Evolutionary conservation across 1,284 basidiomycete species (phyloP), one percentile per base, ranked within the genome.

Genomic region (Tilletia caries): DNA sequence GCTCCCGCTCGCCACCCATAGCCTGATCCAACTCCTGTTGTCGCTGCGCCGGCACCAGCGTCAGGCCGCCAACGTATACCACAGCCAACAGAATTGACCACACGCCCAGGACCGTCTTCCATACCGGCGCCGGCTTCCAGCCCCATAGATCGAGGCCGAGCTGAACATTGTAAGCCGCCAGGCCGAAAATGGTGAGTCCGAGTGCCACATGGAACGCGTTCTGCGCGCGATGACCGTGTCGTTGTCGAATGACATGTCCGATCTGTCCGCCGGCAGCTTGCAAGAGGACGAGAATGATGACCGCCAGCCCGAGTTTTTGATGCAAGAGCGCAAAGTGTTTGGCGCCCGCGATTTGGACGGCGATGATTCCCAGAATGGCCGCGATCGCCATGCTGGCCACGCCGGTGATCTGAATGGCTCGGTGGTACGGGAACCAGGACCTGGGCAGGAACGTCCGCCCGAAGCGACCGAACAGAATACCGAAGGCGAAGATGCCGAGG

Each of bases 281-380:
- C 12, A 86, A 67, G 65, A 88, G 48, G 76, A 90, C 88, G n/a
- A 91, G 83, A 54, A 86, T 84, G 71, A 91, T 87, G 54, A 91
- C 82, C 3, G 85, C 86, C 58, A 89, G 78, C 34, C 90, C 90
- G 75, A 86, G 85, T 83, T 85, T 85, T 88, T 88, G 75, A 62
- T 68, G 73, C 37, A 37, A 29, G 4, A 33, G 29, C 18, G 29
- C 44, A 48, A 73, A 76, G 71, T 73, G 67, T 29, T 27, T 67
- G 58, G 66, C 43, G 34, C 73, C 46, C 50, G 6, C 43, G 18
- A 48, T 29, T 41, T 68, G 58, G 29, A 71, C 69, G 15, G 74
- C 68, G 48, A 69, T 78, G 70, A 88, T 87, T 82, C 87, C 89
- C 82, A 90, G 88, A 86, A 32, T 86, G 82, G 50, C 88, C 86